phyloP scores from a whole-genome alignment of 768 basidiomycete genomes.

The Lyophyllum atratum region DNA sequence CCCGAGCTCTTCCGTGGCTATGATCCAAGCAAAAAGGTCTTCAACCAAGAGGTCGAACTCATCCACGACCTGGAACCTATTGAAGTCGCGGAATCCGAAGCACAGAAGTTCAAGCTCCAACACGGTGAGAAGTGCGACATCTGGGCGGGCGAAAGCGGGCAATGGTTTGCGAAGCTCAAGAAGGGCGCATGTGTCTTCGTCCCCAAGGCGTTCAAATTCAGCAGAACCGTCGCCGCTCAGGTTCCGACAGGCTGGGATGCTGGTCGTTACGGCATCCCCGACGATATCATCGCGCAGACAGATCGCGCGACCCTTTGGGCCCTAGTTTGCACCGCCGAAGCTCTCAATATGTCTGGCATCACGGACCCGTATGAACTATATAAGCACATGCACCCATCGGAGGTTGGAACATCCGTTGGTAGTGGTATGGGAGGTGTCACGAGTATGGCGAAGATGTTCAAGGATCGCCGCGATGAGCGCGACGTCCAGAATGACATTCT shows the following conservation, averaged over 20 bases:
- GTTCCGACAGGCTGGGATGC: slow-evolving; percentile 98
- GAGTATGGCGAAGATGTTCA: slow-evolving; percentile 96
- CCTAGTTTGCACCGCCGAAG: slow-evolving; percentile 90
- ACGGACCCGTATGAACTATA: slow-evolving; percentile 98
- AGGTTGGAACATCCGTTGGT: slow-evolving; percentile 91
- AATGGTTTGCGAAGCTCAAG: slow-evolving; percentile 99
- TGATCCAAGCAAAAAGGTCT: slow-evolving; percentile 95
- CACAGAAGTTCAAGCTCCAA: slow-evolving; percentile 93
- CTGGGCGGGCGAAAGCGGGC: slow-evolving; percentile 90
- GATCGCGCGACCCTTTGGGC: slow-evolving; percentile 96
- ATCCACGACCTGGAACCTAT: slow-evolving; percentile 96
- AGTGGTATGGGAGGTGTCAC: slow-evolving; percentile 98
- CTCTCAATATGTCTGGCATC: slow-evolving; percentile 94
- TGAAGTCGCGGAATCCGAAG: slow-evolving; percentile 89
- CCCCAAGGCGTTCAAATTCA: slow-evolving; percentile 95
- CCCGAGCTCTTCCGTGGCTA: slow-evolving; percentile 98
- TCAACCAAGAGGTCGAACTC: slow-evolving; percentile 96
- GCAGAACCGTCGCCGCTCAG: slow-evolving; percentile 92
- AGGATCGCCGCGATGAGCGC: slow-evolving; percentile 96
- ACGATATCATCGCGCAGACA: slow-evolving; percentile 92
- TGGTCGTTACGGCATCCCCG: slow-evolving; percentile 94
- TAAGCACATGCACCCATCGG: slow-evolving; percentile 94
- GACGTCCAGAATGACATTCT: slow-evolving; percentile 98
- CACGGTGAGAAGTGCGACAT: slow-evolving; percentile 96
- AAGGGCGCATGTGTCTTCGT: slow-evolving; percentile 92